These are phyloP conservation scores for Nitzschia sp. DNA, from an alignment of 108 stramenopile genomes.

Conservation along the genomic window DNA sequence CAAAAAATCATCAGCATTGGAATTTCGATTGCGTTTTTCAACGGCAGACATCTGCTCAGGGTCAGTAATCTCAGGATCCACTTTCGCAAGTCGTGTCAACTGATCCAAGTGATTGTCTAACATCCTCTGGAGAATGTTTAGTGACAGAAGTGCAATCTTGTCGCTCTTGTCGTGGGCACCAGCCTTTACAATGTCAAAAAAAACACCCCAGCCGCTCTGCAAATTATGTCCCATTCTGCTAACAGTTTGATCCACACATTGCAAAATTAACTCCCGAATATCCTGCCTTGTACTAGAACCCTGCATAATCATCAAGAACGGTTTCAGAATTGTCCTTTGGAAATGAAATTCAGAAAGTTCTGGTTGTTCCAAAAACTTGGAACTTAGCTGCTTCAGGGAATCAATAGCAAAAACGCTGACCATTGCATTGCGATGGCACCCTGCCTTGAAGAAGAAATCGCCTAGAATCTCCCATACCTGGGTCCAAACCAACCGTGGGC, in stretches of 20 bases:
- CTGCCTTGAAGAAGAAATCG: slow-evolving; percentile 88
- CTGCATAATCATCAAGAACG: slow-evolving; percentile 86
- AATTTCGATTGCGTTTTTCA: slow-evolving; percentile 57
- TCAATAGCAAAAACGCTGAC: slow-evolving; percentile 98
- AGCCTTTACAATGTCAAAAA: slow-evolving; percentile 73
- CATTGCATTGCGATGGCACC: slow-evolving; percentile 87
- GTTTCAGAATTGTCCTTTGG: slow-evolving; percentile 92
- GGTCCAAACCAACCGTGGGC: slow-evolving; percentile 94
- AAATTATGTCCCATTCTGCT: slow-evolving; percentile 74
- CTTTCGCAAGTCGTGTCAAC: slow-evolving; percentile 42
- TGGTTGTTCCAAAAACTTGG: slow-evolving; percentile 97
- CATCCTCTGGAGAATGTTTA: slow-evolving; percentile 78
- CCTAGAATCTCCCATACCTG: slow-evolving; percentile 94
- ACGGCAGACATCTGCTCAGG: slow-evolving; percentile 30
- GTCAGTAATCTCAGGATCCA: slow-evolving; percentile 22
- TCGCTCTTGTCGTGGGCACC: slow-evolving; percentile 66
- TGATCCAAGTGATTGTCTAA: slow-evolving; percentile 81
- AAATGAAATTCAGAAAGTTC: slow-evolving; percentile 97
- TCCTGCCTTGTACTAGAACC: slow-evolving; percentile 64
- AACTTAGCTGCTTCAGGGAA: slow-evolving; percentile 94
- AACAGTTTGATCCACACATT: slow-evolving; percentile 85
- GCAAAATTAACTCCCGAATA: slow-evolving; percentile 77
- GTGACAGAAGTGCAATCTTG: slow-evolving; percentile 61
- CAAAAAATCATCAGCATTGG: slow-evolving; percentile 84
- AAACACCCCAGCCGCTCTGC: slow-evolving; percentile 88